Evolutionary conservation across 805 yeast genomes (phyloP).

Genomic region (Spathaspora gorwiae): DNA sequence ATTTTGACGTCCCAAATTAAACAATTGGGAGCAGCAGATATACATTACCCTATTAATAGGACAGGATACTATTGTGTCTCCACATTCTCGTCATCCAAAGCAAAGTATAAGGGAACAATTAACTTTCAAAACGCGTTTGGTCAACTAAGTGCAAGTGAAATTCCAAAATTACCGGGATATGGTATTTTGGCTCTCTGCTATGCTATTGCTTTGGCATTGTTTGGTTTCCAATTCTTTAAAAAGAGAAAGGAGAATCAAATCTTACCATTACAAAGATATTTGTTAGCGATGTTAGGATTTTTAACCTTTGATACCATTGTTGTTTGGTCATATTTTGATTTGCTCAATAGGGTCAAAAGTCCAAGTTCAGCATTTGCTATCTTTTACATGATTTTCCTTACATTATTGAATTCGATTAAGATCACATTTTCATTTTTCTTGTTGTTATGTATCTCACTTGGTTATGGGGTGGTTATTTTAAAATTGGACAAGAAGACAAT

Average conservation of each 20-base stretch:
- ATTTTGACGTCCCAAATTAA: slow-evolving; percentile 55
- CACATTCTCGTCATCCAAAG: slow-evolving; percentile 46
- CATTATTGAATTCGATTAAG: slow-evolving; percentile 75
- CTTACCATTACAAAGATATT: slow-evolving; percentile 84
- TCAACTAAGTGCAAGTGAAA: slow-evolving; percentile 80
- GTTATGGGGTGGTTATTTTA: slow-evolving; percentile 92
- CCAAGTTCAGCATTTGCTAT: slow-evolving; percentile 58
- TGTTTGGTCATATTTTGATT: slow-evolving; percentile 88
- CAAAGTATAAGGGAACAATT: slow-evolving; percentile 58
- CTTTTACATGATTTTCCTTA: slow-evolving; percentile 67
- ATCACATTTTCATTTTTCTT: slow-evolving; percentile 85
- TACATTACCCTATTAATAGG: slow-evolving; percentile 58
- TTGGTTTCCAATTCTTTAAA: slow-evolving; percentile 79
- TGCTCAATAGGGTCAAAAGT: slow-evolving; percentile 56
- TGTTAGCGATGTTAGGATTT: slow-evolving; percentile 79
- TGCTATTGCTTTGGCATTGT: slow-evolving; percentile 74
- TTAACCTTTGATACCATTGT: slow-evolving; percentile 80
- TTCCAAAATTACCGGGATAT: slow-evolving; percentile 85
- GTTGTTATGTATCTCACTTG: slow-evolving; percentile 78
- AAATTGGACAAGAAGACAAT: slow-evolving; percentile 70
- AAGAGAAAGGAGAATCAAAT: slow-evolving; percentile 73
- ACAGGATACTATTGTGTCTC: slow-evolving; percentile 94
- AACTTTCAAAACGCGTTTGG: slow-evolving; percentile 93
- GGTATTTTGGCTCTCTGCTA: slow-evolving; percentile 82
- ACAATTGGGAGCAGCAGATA: slow-evolving; percentile 54